Conservation (phyloP, 192 early-diverging fungal species). For the Geosiphon pyriformis region DNA sequence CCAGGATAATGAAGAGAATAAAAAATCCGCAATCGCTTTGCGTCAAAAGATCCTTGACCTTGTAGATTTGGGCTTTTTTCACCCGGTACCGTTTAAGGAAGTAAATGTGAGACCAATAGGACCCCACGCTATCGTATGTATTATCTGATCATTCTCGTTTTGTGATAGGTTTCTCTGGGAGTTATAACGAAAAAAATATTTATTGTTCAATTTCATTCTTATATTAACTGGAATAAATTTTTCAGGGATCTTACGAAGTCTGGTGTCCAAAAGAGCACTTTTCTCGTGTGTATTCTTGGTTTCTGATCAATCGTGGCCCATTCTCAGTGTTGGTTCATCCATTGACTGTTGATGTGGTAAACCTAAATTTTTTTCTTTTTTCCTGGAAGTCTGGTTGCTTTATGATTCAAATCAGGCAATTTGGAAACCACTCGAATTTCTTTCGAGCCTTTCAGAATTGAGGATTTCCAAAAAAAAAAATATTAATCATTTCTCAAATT, state of each 20-base stretch:
- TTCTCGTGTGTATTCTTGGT: constrained; percentile 48
- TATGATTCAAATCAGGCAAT: no score
- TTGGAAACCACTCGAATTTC: no score
- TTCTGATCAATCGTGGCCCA: constrained; percentile 42
- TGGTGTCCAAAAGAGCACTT: constrained; percentile 63
- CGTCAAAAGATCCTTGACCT: constrained; percentile 40
- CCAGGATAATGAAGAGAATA: constrained; percentile 39
- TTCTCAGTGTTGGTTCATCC: constrained; percentile 60
- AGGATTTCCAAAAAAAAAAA: no score
- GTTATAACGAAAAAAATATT: constrained; percentile 3
- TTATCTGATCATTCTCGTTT: neutral
- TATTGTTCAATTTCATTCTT: neutral
- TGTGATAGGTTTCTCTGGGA: neutral
- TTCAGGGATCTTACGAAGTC: constrained; percentile 47
- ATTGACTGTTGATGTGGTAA: constrained; percentile 44
- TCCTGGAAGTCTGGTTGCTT: no score
- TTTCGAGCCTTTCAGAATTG: no score
- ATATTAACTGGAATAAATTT: neutral
- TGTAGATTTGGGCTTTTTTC: constrained; percentile 45
- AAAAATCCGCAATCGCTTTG: constrained; percentile 30
- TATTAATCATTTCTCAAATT: no score
- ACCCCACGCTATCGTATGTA: constrained; percentile 52
- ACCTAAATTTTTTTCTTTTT: no score
- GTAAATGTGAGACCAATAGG: constrained; percentile 44
- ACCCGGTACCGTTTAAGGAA: constrained; percentile 43